Evolutionary conservation across 139 green algal species (phyloP).

Genomic region (Tetradesmus lagerheimii): DNA sequence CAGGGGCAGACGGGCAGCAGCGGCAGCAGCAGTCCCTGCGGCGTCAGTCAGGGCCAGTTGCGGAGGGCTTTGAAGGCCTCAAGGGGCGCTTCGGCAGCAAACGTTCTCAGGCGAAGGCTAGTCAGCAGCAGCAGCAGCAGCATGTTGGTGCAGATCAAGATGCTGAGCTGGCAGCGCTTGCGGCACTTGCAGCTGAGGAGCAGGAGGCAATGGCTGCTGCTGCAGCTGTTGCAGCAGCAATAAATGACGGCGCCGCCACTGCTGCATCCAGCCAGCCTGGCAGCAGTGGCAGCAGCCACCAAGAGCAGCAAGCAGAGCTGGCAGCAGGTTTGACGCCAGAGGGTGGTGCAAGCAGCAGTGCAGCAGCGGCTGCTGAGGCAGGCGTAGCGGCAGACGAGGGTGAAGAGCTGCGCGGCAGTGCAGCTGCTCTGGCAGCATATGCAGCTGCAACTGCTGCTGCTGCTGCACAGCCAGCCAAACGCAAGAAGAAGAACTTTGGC

Average conservation of each 20-base stretch:
- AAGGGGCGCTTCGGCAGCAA: constrained; percentile 1
- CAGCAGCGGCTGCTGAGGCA: not conserved
- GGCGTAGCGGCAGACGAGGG: not conserved
- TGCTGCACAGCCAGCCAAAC: not conserved
- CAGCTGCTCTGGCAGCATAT: not conserved
- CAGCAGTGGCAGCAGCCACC: not conserved
- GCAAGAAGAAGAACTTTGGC: constrained; percentile 2
- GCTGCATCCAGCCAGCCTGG: not conserved
- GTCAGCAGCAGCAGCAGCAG: constrained; percentile 6
- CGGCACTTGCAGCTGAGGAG: not conserved
- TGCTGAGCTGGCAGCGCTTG: not conserved
- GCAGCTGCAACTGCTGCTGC: not conserved
- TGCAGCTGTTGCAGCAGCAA: constrained; percentile 12
- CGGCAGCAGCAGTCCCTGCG: constrained; percentile 6
- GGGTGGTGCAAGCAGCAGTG: not conserved
- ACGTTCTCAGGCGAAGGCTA: not conserved
- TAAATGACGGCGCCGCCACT: not conserved
- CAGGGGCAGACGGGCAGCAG: not conserved
- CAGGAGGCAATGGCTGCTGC: not conserved
- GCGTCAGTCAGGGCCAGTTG: constrained; percentile 12
- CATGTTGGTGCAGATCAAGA: not conserved
- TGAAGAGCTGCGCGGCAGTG: not conserved
- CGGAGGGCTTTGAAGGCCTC: constrained; percentile 32
- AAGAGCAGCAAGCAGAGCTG: constrained; percentile 3
- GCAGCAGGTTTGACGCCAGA: not conserved